phyloP scores from a whole-genome alignment of 23 red algal genomes.

The Gracilaria gracilis region DNA sequence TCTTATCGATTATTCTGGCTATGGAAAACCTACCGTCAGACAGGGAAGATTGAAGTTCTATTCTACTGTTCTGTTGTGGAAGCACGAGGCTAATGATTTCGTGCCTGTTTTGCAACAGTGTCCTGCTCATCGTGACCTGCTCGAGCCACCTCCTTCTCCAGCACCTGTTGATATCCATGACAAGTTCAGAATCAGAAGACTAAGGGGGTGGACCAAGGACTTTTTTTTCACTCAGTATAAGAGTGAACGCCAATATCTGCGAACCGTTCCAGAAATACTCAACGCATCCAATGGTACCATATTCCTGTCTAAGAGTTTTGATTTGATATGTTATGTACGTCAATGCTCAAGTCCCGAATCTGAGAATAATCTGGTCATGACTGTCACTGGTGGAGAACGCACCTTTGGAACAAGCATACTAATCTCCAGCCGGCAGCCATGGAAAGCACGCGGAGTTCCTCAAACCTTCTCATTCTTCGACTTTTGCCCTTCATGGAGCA shows the following conservation, averaged over 20 bases:
- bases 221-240: slow-evolving; percentile 3
- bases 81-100: slow-evolving; percentile 14
- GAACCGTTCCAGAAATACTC: slow-evolving; percentile 45
- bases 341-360: not conserved
- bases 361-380: not conserved
- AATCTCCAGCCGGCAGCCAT: not conserved
- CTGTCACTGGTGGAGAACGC: not conserved
- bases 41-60: slow-evolving; percentile 26
- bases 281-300: not conserved
- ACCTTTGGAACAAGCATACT: not conserved
- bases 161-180: slow-evolving; percentile 4
- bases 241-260: slow-evolving; percentile 20
- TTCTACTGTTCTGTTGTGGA: slow-evolving; percentile 34
- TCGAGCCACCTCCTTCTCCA: not conserved
- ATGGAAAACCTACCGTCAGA: not conserved
- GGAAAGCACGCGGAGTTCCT: not conserved
- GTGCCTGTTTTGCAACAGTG: not conserved
- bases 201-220: slow-evolving; percentile 15
- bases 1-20: not conserved
- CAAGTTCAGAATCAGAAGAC: not conserved
- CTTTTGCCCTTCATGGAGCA: slow-evolving; percentile 41
- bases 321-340: slow-evolving; percentile 28
- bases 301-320: slow-evolving; percentile 22
- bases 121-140: not conserved
- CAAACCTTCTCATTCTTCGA: slow-evolving; percentile 1